Base-by-base conservation (phyloP, 371 early-diverging fungal species). In the Actinomortierella ambigua region DNA sequence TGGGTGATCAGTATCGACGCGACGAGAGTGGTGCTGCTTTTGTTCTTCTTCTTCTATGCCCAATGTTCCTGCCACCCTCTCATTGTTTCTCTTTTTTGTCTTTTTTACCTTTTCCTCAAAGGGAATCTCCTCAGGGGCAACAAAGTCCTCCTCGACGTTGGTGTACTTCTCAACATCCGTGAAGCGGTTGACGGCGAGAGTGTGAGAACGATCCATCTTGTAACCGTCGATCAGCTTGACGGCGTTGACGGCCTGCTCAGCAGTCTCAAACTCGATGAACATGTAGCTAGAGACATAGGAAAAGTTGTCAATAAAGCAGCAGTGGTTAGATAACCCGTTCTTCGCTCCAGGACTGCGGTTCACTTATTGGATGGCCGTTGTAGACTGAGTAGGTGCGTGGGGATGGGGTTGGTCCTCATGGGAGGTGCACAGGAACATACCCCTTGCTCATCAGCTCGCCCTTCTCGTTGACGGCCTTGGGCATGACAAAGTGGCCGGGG, bases 201-300 rank as follows among this genome's bases (percentile, higher is more conserved):
- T 83, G 81, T 96, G 96, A 23, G 79, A 75, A 75, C 88, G 93
- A 83, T 93, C 94, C 77, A 98, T 77, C 65, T 83, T 86, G 81
- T 84, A 87, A 23, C 91, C 91, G 77, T 97, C 89, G 49, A 88
- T 82, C 55, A 82, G 78, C 70, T 89, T 90, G 66, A 97, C 86
- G 17, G 93, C 95, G 26, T 85, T 76, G 50, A 81, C 79, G 20
- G 98, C 98, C 70, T 90, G 86, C 77, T 93, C 93, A 13, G 91
- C 81, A 34, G 90, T 90, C 77, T 89, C 93, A 67, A 95, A 97
- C 70, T 97, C 97, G 59, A 98, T 82, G 68, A 97, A 98, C 69
- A 95, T 80, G 82, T 87, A 96, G 24, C 97, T 93, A 78, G 20
- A 55, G 26, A 55, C 41, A 17, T 17, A 34, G 39, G 28, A 2